Conservation (phyloP, 345 rosid species). For the Conringia planisiliqua region DNA sequence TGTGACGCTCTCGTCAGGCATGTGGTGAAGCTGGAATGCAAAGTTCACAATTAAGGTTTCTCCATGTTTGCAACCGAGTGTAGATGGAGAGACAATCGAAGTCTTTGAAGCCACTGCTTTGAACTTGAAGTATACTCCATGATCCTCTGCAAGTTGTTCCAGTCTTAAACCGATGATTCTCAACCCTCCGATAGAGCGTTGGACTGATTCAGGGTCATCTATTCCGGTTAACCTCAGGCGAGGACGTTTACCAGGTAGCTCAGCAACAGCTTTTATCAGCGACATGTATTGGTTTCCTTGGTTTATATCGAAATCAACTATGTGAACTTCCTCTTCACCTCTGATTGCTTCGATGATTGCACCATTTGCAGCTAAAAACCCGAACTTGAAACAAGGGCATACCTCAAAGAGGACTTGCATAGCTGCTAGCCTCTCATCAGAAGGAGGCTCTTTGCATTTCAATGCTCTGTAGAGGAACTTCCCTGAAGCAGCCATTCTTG, state of each 20-base stretch:
- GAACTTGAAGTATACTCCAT: slow-evolving; percentile 67
- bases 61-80: slow-evolving; percentile 56
- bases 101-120: slow-evolving; percentile 70
- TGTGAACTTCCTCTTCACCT: slow-evolving; percentile 73
- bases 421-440: slow-evolving; percentile 91
- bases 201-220: slow-evolving; percentile 96
- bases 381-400: slow-evolving; percentile 96
- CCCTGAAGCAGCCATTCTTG: slow-evolving; percentile 90
- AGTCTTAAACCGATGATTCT: slow-evolving; percentile 76
- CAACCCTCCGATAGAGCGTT: slow-evolving; percentile 76
- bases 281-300: slow-evolving; percentile 96
- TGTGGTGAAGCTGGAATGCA: slow-evolving; percentile 98
- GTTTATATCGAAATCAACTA: slow-evolving; percentile 86
- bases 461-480: slow-evolving; percentile 77
- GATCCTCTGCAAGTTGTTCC: slow-evolving; percentile 63
- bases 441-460: slow-evolving; percentile 97
- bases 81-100: slow-evolving; percentile 61
- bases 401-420: slow-evolving; percentile 98
- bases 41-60: slow-evolving; percentile 87
- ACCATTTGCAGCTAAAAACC: slow-evolving; percentile 89
- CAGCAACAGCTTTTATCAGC: slow-evolving; percentile 65
- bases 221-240: slow-evolving; percentile 79
- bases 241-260: slow-evolving; percentile 46
- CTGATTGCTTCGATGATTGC: slow-evolving; percentile 72
- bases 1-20: slow-evolving; percentile 99